Evolutionary conservation across 495 filamentous ascomycete species (phyloP), one percentile per base, ranked within the genome.

Genomic region (Chaetomium tenue): DNA sequence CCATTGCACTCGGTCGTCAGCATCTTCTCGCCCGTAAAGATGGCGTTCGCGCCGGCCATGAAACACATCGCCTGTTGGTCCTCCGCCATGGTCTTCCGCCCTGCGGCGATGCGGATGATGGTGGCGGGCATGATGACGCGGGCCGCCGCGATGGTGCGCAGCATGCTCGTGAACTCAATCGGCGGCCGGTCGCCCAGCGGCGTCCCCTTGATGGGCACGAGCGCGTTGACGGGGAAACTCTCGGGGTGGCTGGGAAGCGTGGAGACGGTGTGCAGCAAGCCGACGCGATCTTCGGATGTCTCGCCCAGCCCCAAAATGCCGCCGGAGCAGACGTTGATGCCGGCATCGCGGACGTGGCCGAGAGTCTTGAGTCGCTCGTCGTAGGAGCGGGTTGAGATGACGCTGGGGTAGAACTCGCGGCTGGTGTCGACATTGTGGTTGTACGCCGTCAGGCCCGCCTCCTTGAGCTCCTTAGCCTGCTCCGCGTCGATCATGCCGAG

Each of bases 11-110:
- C 88, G 0, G 91, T 93, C 20, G 91, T 95, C 78, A 93, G 70
- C 91, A 95, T 93, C 82, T 91, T 93, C 78, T 95, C 91, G 22
- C 91, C 91, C 0, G 91, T 95, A 74, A 95, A 95, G 9, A 95
- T 84, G 15, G 91, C 91, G 72, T 95, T 95, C 0, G 91, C 91
- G 28, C 91, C 91, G 0, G 91, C 90, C 82, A 87, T 84, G 74
- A 93, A 95, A 70, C 91, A 93, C 64, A 91, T 73, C 23, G 89
- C 84, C 76, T 95, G 91, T 78, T 93, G 87, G 74, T 91, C 90
- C 77, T 95, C 91, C 20, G 81, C 78, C 76, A 95, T 82, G 0
- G 87, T 87, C 68, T 87, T 91, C 47, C 91, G 76, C 18, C 91
- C 91, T 3, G 91, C 91, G 13, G 91, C 91, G 30, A 95, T 81